These are phyloP conservation scores for Skeletonema marinoi DNA, from an alignment of 108 stramenopile genomes.

Conservation along the genomic window DNA sequence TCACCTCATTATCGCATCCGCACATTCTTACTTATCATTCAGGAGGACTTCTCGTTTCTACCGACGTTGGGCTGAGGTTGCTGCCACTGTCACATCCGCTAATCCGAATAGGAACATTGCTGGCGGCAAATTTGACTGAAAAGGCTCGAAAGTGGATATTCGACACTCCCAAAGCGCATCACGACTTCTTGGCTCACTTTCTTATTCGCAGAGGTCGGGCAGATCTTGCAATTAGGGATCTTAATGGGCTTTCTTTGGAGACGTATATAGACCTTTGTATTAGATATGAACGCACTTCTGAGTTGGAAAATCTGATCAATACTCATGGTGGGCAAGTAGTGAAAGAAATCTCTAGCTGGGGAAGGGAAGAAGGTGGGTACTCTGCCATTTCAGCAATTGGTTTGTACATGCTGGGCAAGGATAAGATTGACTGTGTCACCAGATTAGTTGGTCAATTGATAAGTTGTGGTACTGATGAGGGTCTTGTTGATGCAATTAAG, in stretches of 20 bases:
- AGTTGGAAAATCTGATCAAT: conserved; percentile 63
- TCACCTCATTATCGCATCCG: conserved; percentile 62
- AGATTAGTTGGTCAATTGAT: conserved; percentile 13
- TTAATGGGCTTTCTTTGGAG: conserved; percentile 74
- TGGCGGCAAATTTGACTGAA: conserved; percentile 64
- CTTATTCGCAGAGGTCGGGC: conserved; percentile 73
- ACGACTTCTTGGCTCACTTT: conserved; percentile 73
- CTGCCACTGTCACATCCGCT: conserved; percentile 66
- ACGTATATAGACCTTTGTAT: conserved; percentile 72
- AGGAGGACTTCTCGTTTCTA: conserved; percentile 78
- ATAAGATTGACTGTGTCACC: conserved; percentile 47
- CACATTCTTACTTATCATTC: conserved; percentile 72
- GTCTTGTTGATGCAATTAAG: conserved; percentile 42
- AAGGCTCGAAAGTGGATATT: conserved; percentile 79
- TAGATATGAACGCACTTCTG: conserved; percentile 62
- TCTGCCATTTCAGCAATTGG: conserved; percentile 64
- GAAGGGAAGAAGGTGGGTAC: conserved; percentile 52
- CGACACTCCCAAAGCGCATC: conserved; percentile 54
- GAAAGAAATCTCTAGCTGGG: conserved; percentile 57
- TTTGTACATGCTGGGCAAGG: conserved; percentile 69
- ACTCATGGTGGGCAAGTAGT: conserved; percentile 56
- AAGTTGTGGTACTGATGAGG: conserved; percentile 26
- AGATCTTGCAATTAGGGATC: conserved; percentile 56
- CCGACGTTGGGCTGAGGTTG: conserved; percentile 58
- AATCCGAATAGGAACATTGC: conserved; percentile 72